Evolutionary conservation across 371 early-diverging fungal species (phyloP).

Genomic region (Umbelopsis sp.): DNA sequence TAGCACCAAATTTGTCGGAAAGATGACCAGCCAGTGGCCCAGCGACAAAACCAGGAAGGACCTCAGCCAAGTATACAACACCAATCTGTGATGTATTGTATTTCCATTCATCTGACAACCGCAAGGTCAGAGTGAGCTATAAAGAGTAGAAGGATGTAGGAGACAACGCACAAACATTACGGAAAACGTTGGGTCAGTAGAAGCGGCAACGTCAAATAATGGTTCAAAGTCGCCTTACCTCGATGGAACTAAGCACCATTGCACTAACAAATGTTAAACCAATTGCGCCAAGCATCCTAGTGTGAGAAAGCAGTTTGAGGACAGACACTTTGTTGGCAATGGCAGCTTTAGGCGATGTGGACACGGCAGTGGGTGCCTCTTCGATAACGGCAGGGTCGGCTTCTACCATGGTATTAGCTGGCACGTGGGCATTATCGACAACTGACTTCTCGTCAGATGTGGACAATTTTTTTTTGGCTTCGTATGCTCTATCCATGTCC

Average conservation of each 20-base stretch:
- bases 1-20: constrained; percentile 50
- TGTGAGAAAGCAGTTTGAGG: constrained; percentile 35
- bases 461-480: not conserved
- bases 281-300: constrained; percentile 35
- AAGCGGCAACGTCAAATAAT: not conserved
- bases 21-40: constrained; percentile 50
- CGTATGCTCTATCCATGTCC: not conserved
- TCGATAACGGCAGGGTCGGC: not conserved
- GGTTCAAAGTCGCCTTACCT: constrained; percentile 28
- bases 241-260: constrained; percentile 45
- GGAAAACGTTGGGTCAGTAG: not conserved
- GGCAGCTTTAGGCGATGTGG: not conserved
- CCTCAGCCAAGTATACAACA: constrained; percentile 59
- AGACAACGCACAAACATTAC: too few relatives aligned
- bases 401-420: not conserved
- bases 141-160: not conserved
- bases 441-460: not conserved
- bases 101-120: constrained; percentile 56
- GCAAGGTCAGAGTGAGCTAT: constrained; percentile 62
- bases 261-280: constrained; percentile 37
- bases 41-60: constrained; percentile 44
- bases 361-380: not conserved
- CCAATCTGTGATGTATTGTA: constrained; percentile 60
- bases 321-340: constrained; percentile 25
- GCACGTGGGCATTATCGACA: not conserved